Base-by-base conservation (phyloP, 163 green algal species). In the Scenedesmus sp. region DNA sequence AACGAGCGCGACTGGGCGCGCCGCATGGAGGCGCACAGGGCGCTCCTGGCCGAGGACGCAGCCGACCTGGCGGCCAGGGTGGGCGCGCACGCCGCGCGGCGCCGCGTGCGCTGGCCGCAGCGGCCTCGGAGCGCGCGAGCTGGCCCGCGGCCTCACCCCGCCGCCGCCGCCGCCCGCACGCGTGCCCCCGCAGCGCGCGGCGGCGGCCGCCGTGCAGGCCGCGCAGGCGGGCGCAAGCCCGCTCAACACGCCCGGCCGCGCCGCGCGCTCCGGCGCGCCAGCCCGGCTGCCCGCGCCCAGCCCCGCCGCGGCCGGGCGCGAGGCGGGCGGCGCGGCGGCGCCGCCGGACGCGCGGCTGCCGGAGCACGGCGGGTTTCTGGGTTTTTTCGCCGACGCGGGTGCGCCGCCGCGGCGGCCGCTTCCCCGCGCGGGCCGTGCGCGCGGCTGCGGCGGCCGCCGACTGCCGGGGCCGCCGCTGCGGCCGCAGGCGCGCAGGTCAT, bases 301-400 rank as follows among this genome's bases (percentile, higher is more conserved):
- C 53, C 53, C 28, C 29, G 53, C 53, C 53, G 29, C 22, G 22
- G 29, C 22, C 22, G 47, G 47, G 17, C 15, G 47, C 15, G 15
- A 56, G 47, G 53, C 14, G 28, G 53, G 53, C 14, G 47, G 53
- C 28, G 53, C 10, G 10, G 53, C 53, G 29, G 53, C 53, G 31
- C 51, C 33, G 2, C 20, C 57, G 26, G 70, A 79, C 48, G 70
- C 81, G 28, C 57, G 67, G 65, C 47, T 89, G 60, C 85, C 85
- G 4, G n/a, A 89, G 65, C 53, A 83, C 39, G 77, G 77, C 20
- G 81, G 81, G 20, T 63, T 86, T 62, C 26, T 78, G n/a, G 81
- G 50, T 4, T 62, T 70, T 24, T 75, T 75, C 56, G 51, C 50
- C 3, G 73, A 81, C 33, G 62, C 62, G 74, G 74, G 74, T 80